phyloP scores from a whole-genome alignment of 2,329 filamentous ascomycete genomes.

The Gremmenia infestans region DNA sequence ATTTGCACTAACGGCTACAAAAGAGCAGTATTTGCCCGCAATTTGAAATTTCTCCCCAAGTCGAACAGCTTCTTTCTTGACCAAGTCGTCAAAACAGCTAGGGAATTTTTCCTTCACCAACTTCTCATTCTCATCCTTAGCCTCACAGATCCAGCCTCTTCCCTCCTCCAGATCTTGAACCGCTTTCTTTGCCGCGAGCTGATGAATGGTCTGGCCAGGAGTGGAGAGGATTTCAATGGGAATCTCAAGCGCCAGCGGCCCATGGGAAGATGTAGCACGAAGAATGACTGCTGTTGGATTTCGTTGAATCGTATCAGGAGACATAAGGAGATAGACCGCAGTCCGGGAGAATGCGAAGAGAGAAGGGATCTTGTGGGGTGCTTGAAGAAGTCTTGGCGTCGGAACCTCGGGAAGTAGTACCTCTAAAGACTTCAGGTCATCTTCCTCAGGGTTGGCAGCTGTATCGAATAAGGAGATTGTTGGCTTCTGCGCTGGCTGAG shows the following conservation, averaged over 20 bases:
- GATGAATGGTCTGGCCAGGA: slow-evolving; percentile 56
- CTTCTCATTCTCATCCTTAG: slow-evolving; percentile 40
- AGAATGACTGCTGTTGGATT: slow-evolving; percentile 53
- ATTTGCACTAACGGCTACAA: slow-evolving; percentile 58
- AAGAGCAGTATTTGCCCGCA: slow-evolving; percentile 66
- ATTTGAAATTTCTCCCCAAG: slow-evolving; percentile 64
- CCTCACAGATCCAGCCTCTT: slow-evolving; percentile 58
- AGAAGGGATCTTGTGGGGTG: slow-evolving; percentile 57
- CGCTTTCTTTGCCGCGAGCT: slow-evolving; percentile 64
- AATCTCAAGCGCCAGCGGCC: slow-evolving; percentile 59
- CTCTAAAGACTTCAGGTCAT: slow-evolving; percentile 27
- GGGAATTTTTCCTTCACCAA: slow-evolving; percentile 43
- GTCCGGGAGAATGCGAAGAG: slow-evolving; percentile 64
- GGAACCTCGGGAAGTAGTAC: slow-evolving; percentile 49
- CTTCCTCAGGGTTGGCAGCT: slow-evolving; percentile 30
- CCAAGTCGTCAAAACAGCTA: slow-evolving; percentile 52
- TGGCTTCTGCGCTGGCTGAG: slow-evolving; percentile 10
- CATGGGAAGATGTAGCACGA: slow-evolving; percentile 49
- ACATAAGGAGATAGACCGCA: slow-evolving; percentile 60
- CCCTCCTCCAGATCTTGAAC: slow-evolving; percentile 66
- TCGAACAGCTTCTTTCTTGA: slow-evolving; percentile 60
- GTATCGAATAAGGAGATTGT: slow-evolving; percentile 55
- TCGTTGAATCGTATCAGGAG: slow-evolving; percentile 40
- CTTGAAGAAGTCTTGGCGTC: slow-evolving; percentile 56
- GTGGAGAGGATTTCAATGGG: slow-evolving; percentile 48